These are phyloP conservation scores for Talaromyces marneffei DNA, from an alignment of 2,329 filamentous ascomycete genomes.

Conservation along the genomic window DNA sequence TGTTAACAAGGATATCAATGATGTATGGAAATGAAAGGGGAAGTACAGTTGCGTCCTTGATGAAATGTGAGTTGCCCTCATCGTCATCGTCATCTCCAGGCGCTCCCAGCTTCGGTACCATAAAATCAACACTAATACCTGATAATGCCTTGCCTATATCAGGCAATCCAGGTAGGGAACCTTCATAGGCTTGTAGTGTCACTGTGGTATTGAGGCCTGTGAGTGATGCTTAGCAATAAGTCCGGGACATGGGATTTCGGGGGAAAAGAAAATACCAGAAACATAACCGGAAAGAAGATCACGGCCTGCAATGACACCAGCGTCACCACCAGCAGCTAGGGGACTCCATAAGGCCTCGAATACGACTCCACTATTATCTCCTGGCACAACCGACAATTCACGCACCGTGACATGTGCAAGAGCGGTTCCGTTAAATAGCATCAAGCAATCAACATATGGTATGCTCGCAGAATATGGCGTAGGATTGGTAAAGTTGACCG, in stretches of 20 bases:
- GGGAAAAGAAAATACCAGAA: conserved; percentile 53
- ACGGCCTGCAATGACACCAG: conserved; percentile 57
- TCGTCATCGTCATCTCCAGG: conserved; percentile 46
- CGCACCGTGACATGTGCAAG: conserved; percentile 68
- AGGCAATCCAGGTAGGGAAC: conserved; percentile 68
- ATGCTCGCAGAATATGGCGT: conserved; percentile 76
- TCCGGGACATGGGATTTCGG: neutral
- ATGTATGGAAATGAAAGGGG: conserved; percentile 18
- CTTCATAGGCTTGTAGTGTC: conserved; percentile 63
- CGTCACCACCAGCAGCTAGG: conserved; percentile 52
- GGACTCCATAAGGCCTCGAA: conserved; percentile 73
- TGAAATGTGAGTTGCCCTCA: conserved; percentile 59
- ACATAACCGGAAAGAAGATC: conserved; percentile 79
- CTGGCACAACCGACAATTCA: conserved; percentile 59
- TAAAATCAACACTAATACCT: conserved; percentile 63
- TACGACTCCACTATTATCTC: conserved; percentile 64
- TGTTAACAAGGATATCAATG: conserved; percentile 10
- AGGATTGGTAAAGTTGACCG: conserved; percentile 82
- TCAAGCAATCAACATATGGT: conserved; percentile 72
- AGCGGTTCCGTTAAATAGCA: conserved; percentile 66
- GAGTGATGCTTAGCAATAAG: neutral
- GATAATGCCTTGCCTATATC: conserved; percentile 67
- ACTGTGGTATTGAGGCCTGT: conserved; percentile 72
- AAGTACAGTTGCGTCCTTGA: conserved; percentile 66
- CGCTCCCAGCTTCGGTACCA: conserved; percentile 61